Evolutionary conservation across 176 grass and related monocot genomes (phyloP).

Genomic region (Aegilops longissima): DNA sequence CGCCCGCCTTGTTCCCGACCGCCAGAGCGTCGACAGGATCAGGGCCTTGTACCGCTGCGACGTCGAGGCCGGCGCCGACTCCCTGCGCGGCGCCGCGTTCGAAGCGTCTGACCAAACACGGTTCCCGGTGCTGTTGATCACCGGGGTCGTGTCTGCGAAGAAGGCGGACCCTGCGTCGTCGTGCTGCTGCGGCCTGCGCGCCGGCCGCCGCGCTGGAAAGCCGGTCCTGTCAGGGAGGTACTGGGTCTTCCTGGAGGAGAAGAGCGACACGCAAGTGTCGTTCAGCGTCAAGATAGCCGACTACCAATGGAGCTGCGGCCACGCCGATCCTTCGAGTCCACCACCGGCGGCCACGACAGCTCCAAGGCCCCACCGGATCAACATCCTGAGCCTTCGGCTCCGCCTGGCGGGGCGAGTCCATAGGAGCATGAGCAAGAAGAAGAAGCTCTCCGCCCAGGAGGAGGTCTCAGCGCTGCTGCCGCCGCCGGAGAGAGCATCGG

Average conservation of each 20-base stretch:
- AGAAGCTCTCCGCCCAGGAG: neutral
- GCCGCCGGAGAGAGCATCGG: neutral
- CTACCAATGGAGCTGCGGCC: slow-evolving; percentile 49
- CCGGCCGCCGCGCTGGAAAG: slow-evolving; percentile 17
- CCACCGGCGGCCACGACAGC: neutral
- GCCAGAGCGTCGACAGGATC: slow-evolving; percentile 67
- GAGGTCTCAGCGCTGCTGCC: slow-evolving; percentile 28
- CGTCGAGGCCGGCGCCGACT: slow-evolving; percentile 31
- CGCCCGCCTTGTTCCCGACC: slow-evolving; percentile 51
- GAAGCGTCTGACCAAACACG: slow-evolving; percentile 13
- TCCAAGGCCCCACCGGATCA: neutral
- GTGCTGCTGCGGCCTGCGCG: slow-evolving; percentile 26
- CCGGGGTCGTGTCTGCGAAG: slow-evolving; percentile 47
- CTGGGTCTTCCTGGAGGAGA: slow-evolving; percentile 76
- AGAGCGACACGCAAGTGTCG: slow-evolving; percentile 54
- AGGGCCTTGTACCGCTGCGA: slow-evolving; percentile 40
- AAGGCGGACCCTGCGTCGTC: slow-evolving; percentile 11
- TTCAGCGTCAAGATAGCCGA: slow-evolving; percentile 68
- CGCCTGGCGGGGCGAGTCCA: slow-evolving; percentile 20
- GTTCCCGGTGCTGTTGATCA: slow-evolving; percentile 68
- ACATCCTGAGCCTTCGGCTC: slow-evolving; percentile 17
- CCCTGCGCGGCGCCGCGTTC: slow-evolving; percentile 43
- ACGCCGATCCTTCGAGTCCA: neutral
- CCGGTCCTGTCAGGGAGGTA: slow-evolving; percentile 52
- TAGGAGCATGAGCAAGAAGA: slow-evolving; percentile 20